A percentile compares a stretch with the other conserved stretches of the same genome.
phyloP scores from a whole-genome alignment of 768 basidiomycete genomes.

The Hericium alpestre region DNA sequence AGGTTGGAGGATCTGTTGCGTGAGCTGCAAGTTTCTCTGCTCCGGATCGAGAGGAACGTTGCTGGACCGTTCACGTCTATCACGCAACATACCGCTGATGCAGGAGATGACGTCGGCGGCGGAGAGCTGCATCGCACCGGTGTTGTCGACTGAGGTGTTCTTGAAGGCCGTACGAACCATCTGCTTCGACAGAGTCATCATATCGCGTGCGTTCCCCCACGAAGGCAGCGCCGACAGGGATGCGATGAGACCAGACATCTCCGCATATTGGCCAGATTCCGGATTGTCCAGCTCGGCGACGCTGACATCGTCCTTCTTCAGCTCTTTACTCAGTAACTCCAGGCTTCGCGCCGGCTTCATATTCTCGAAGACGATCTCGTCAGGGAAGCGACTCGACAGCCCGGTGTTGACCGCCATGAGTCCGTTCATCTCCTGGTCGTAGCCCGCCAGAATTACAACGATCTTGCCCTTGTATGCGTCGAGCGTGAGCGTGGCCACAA shows the following conservation, averaged over 20 bases:
- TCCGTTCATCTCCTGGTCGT: constrained; percentile 55
- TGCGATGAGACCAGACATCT: constrained; percentile 30
- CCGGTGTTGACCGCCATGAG: constrained; percentile 52
- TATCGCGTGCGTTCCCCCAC: constrained; percentile 66
- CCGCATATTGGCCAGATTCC: constrained; percentile 18
- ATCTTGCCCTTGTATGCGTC: constrained; percentile 47
- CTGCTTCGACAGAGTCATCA: constrained; percentile 40
- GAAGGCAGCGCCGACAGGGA: constrained; percentile 35
- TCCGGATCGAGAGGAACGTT: not conserved
- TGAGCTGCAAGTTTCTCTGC: not conserved
- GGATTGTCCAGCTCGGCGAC: constrained; percentile 27
- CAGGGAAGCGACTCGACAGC: constrained; percentile 58
- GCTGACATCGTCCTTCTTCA: constrained; percentile 32
- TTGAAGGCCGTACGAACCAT: constrained; percentile 34
- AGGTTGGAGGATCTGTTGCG: not conserved
- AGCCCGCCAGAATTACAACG: constrained; percentile 61
- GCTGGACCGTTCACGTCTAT: not conserved
- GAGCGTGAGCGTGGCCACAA: constrained; percentile 53
- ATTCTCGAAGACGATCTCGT: constrained; percentile 44
- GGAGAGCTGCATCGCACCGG: constrained; percentile 5
- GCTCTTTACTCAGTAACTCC: constrained; percentile 34
- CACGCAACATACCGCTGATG: not conserved
- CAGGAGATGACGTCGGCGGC: constrained; percentile 1
- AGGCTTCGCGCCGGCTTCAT: constrained; percentile 41
- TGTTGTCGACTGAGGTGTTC: constrained; percentile 1